These are phyloP conservation scores for Backusella parvicylindrica DNA, from an alignment of 192 early-diverging fungal species.

Conservation along the genomic window DNA sequence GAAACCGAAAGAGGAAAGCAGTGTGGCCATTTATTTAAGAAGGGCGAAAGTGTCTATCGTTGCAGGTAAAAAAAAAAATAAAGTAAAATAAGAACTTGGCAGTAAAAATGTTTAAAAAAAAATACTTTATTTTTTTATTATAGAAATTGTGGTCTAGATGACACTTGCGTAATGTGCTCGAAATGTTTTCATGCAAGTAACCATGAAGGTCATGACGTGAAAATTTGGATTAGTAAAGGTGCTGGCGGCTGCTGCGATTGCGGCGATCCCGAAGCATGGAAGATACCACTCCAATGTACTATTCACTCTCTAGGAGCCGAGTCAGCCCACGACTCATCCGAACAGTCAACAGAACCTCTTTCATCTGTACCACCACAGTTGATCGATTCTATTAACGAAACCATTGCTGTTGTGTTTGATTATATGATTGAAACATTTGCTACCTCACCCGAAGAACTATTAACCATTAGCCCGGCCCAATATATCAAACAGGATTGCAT, in stretches of 20 bases:
- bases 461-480: background rate
- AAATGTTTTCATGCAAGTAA: conserved; percentile 89
- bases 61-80: conserved; percentile 64
- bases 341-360: conserved; percentile 3
- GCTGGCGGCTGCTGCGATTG: conserved; percentile 98
- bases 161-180: conserved; percentile 94
- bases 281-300: conserved; percentile 75
- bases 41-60: conserved; percentile 90
- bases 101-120: background rate
- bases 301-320: conserved; percentile 62
- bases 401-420: conserved; percentile 83
- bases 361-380: conserved; percentile 56
- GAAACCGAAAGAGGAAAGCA: conserved; percentile 72
- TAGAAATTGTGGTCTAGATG: conserved; percentile 94
- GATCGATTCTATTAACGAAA: conserved; percentile 64
- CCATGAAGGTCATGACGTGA: conserved; percentile 92
- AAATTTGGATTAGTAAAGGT: conserved; percentile 78
- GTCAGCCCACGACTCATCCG: background rate
- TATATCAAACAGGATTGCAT: conserved; percentile 15
- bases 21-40: conserved; percentile 93
- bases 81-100: background rate
- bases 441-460: conserved; percentile 40
- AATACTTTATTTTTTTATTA: background rate
- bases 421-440: conserved; percentile 88
- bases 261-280: conserved; percentile 96